Percentiles rank a stretch among this genome's conserved stretches.
These are phyloP conservation scores for Verticillium nubilum DNA, from an alignment of 2,329 filamentous ascomycete genomes.

Conservation along the genomic window DNA sequence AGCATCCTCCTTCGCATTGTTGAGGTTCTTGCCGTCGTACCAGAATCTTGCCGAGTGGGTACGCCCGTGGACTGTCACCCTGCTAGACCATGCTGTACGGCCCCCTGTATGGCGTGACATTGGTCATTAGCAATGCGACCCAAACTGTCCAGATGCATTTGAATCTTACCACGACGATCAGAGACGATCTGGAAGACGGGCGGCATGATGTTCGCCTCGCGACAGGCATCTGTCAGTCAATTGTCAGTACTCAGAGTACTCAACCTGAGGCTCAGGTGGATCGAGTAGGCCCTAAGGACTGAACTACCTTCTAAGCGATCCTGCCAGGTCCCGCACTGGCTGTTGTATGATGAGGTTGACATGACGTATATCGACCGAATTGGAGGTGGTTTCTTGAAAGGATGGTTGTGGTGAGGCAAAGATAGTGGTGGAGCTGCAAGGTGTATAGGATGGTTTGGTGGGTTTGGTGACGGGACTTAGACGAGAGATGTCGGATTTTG, in stretches of 20 bases:
- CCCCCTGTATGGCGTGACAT: conserved; percentile 53
- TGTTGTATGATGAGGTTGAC: conserved; percentile 10
- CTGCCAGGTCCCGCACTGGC: conserved; percentile 38
- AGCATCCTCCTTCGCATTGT: conserved; percentile 88
- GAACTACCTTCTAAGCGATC: conserved; percentile 49
- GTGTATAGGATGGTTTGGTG: not conserved
- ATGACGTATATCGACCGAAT: conserved; percentile 2
- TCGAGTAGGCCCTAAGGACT: not conserved
- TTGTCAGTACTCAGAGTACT: not conserved
- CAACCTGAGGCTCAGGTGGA: too few relatives aligned
- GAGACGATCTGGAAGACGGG: conserved; percentile 68
- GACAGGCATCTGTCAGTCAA: conserved; percentile 48
- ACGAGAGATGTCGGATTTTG: not conserved
- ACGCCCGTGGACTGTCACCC: conserved; percentile 64
- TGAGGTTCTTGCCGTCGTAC: conserved; percentile 84
- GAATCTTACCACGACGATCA: conserved; percentile 61
- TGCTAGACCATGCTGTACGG: conserved; percentile 85
- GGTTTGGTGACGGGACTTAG: not conserved
- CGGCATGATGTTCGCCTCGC: conserved; percentile 41
- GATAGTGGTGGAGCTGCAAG: not conserved
- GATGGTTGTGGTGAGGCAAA: conserved; percentile 1
- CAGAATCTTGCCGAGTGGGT: conserved; percentile 72
- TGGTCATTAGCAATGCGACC: not conserved
- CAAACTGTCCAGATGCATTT: not conserved
- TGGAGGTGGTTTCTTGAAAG: not conserved